These are phyloP conservation scores for Penicillium crystallinum DNA, from an alignment of 495 filamentous ascomycete genomes.

Conservation along the genomic window DNA sequence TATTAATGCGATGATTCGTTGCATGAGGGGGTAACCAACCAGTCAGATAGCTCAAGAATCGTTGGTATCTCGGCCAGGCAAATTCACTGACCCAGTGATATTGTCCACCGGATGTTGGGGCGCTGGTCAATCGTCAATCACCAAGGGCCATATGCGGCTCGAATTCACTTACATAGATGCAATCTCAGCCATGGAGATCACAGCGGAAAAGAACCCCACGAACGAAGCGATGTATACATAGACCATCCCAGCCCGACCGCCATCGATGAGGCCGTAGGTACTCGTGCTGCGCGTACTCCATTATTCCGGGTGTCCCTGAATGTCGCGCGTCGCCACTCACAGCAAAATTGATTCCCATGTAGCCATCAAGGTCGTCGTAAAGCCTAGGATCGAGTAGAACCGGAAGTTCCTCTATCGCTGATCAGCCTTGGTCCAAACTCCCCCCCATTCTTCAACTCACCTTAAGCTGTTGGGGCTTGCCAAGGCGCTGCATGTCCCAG, in stretches of 20 bases:
- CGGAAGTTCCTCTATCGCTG: slow-evolving; percentile 37
- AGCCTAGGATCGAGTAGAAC: slow-evolving; percentile 43
- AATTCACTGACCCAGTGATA: slow-evolving; percentile 48
- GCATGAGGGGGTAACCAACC: slow-evolving; percentile 14
- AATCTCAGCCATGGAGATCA: slow-evolving; percentile 44
- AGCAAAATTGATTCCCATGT: slow-evolving; percentile 46
- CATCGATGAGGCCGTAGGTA: slow-evolving; percentile 37
- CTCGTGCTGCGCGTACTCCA: slow-evolving; percentile 20
- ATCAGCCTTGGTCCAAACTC: slow-evolving; percentile 3
- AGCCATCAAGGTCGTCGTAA: slow-evolving; percentile 43
- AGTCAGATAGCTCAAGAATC: slow-evolving; percentile 40
- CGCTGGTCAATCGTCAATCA: slow-evolving; percentile 12
- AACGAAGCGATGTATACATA: slow-evolving; percentile 44
- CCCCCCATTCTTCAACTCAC: slow-evolving; percentile 12
- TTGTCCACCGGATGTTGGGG: slow-evolving; percentile 43
- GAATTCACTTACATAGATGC: slow-evolving; percentile 34
- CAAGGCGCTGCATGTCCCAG: slow-evolving; percentile 36
- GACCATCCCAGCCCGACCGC: slow-evolving; percentile 44
- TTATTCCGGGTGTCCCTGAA: not conserved
- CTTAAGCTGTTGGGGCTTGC: slow-evolving; percentile 37
- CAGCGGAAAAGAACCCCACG: slow-evolving; percentile 37
- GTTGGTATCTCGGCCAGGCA: slow-evolving; percentile 38
- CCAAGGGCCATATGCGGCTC: not conserved
- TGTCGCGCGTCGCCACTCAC: slow-evolving; percentile 14
- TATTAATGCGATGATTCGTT: not conserved